Base-by-base conservation (phyloP, 306 rosid species). In the Bauhinia variegata region DNA sequence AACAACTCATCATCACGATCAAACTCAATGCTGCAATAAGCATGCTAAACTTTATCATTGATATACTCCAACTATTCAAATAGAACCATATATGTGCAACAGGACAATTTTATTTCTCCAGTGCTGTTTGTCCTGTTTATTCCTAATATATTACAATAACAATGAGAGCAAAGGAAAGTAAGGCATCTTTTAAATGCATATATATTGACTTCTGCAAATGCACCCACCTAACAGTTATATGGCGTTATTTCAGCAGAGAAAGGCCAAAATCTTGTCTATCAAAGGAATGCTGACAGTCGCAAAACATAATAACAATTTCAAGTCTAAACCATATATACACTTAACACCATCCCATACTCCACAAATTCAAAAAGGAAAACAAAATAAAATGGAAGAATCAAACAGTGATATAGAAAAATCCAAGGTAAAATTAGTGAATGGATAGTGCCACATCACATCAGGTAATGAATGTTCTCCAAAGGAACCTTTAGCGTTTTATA, bases 1-100 rank as follows among this genome's bases (percentile, higher is more conserved):
- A 93, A 93, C 60, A 90, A 79, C 74, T 93, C 96, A 72, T 90
- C 95, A 63, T 93, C 97, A 2, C 97, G 79, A 62, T 90, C 95
- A 79, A 93, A 93, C 87, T 93, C 99, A 66, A 93, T 93, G 90
- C 99, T 93, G 88, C 82, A 86, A 80, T 56, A 67, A 56, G 72
- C 42, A 67, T 16, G 37, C 58, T n/a, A 60, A 75, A 83, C 51
- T 74, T 32, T 62, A 42, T 54, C 2, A 23, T 23, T 23, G 2
- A 23, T 23, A 23, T 23, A 23, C 28, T 23, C 28, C 28, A 67
- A 64, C 54, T 18, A 15, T 13, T 62, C 43, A 52, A 39, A 57
- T 42, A 46, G n/a, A 54, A 39, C 43, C 6, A 14, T 36, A 50
- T 11, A 62, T 2, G 17, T 46, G n/a, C 4, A 39, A 59, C 16